Evolutionary conservation across 768 basidiomycete species (phyloP).

Genomic region (Tricholoma matsutake): DNA sequence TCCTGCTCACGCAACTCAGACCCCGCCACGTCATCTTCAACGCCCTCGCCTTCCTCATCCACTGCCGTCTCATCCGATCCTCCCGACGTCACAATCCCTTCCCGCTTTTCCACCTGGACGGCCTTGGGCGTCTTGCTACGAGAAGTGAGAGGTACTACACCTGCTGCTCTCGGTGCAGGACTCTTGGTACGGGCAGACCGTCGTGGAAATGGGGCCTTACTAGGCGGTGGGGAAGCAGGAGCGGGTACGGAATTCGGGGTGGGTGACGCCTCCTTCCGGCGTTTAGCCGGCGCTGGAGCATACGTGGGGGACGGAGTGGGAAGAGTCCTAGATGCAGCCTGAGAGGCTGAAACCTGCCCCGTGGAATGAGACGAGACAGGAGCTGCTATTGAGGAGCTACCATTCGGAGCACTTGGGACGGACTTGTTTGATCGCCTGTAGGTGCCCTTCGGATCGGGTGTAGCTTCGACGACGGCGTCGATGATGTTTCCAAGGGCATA

Average conservation of each 20-base stretch:
- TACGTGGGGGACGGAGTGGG: conserved; percentile 41
- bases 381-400: conserved; percentile 8
- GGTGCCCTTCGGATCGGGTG: conserved; percentile 71
- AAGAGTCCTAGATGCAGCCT: conserved; percentile 30
- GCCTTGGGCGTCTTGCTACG: conserved; percentile 35
- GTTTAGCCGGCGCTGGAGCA: conserved; percentile 51
- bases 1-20: conserved; percentile 66
- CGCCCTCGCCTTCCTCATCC: conserved; percentile 59
- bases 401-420: conserved; percentile 22
- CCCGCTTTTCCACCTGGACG: conserved; percentile 27
- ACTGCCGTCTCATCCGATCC: conserved; percentile 64
- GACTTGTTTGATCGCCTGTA: conserved; percentile 71
- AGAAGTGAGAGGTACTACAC: conserved; percentile 32
- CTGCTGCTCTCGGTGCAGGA: conserved; percentile 33
- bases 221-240: conserved; percentile 34
- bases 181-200: conserved; percentile 42
- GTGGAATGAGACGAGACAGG: conserved; percentile 17
- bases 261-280: conserved; percentile 62
- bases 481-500: conserved; percentile 67
- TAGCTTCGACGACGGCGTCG: conserved; percentile 61
- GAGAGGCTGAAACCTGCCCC: conserved; percentile 14
- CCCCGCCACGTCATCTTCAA: conserved; percentile 52
- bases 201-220: conserved; percentile 17
- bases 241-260: conserved; percentile 39
- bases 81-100: conserved; percentile 41